phyloP scores from a whole-genome alignment of 768 basidiomycete species.

The Mycena floridula region DNA sequence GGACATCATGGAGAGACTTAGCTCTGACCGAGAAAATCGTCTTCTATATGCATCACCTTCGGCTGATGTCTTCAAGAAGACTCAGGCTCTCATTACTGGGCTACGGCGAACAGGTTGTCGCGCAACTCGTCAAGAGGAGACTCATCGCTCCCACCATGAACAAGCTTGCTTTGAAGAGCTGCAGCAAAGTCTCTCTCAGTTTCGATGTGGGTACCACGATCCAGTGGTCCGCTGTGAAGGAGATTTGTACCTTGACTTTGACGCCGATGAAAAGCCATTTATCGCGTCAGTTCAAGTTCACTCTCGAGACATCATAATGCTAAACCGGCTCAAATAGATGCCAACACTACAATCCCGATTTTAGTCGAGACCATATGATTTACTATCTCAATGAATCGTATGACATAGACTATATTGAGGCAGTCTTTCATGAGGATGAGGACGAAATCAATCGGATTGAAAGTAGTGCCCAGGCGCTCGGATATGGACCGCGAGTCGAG shows the following conservation, averaged over 20 bases:
- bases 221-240: background rate
- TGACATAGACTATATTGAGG: slow-evolving; percentile 15
- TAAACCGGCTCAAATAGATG: background rate
- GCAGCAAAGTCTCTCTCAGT: background rate
- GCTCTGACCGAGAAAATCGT: background rate
- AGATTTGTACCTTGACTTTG: background rate
- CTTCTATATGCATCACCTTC: background rate
- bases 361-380: background rate
- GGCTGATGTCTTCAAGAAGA: background rate
- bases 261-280: background rate
- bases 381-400: slow-evolving; percentile 4
- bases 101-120: background rate
- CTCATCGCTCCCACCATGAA: background rate
- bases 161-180: background rate
- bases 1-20: background rate
- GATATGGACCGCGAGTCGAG: slow-evolving; percentile 9
- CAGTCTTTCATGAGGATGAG: slow-evolving; percentile 11
- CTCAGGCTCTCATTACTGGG: background rate
- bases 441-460: slow-evolving; percentile 18
- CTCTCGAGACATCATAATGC: background rate
- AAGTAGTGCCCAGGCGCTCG: slow-evolving; percentile 4
- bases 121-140: background rate
- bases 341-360: background rate
- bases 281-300: background rate
- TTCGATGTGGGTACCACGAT: background rate